These are phyloP conservation scores for Cladosporium phlei DNA, from an alignment of 2,329 filamentous ascomycete genomes.

Conservation along the genomic window DNA sequence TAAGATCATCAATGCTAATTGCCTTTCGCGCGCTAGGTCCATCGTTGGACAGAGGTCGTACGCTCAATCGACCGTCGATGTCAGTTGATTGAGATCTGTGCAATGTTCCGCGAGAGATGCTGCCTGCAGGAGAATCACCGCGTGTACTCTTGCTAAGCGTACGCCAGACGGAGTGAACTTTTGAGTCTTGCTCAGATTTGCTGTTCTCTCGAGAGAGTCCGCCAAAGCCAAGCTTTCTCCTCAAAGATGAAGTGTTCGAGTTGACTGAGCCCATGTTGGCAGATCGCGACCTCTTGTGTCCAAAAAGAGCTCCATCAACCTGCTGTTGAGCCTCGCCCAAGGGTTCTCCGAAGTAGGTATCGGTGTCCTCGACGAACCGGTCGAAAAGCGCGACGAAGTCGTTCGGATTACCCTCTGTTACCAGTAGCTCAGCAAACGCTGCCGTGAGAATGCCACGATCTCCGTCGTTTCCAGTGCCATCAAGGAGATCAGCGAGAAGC, in stretches of 20 bases:
- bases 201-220: slow-evolving; percentile 69
- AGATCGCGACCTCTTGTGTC: slow-evolving; percentile 51
- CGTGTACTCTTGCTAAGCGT: slow-evolving; percentile 78
- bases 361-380: slow-evolving; percentile 81
- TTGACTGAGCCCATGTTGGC: slow-evolving; percentile 66
- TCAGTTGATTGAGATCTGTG: slow-evolving; percentile 75
- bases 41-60: slow-evolving; percentile 54
- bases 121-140: slow-evolving; percentile 55
- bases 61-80: slow-evolving; percentile 49
- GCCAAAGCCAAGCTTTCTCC: slow-evolving; percentile 78
- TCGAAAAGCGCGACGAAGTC: slow-evolving; percentile 86
- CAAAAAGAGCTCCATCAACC: slow-evolving; percentile 20
- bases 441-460: slow-evolving; percentile 83
- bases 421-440: slow-evolving; percentile 81
- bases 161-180: slow-evolving; percentile 73
- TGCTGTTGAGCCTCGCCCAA: slow-evolving; percentile 24
- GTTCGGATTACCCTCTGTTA: slow-evolving; percentile 69
- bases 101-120: slow-evolving; percentile 62
- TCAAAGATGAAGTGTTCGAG: slow-evolving; percentile 80
- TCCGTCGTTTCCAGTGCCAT: slow-evolving; percentile 85
- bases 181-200: slow-evolving; percentile 64
- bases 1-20: slow-evolving; percentile 38
- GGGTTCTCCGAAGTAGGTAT: slow-evolving; percentile 74
- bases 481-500: slow-evolving; percentile 78
- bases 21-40: slow-evolving; percentile 33